These are phyloP conservation scores for Ophidiomyces ophidiicola DNA, from an alignment of 2,329 filamentous ascomycete genomes.

Conservation along the genomic window DNA sequence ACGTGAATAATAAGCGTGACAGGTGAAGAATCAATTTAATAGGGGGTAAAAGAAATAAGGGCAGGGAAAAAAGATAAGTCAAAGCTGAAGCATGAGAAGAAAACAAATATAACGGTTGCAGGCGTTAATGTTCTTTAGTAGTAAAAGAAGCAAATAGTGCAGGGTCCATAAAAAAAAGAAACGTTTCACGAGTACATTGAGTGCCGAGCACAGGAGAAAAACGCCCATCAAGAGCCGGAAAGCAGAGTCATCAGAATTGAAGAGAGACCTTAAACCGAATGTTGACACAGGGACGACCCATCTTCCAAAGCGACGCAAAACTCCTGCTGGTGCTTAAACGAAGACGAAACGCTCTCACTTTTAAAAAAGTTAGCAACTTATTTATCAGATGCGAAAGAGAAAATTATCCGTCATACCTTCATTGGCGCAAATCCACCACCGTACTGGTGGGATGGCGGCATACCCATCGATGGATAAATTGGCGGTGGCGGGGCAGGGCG, in stretches of 20 bases:
- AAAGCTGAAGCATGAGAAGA: slow-evolving; percentile 1
- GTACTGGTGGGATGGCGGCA: slow-evolving; percentile 52
- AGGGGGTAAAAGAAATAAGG: neutral
- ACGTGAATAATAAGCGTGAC: slow-evolving; percentile 4
- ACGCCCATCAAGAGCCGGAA: slow-evolving; percentile 35
- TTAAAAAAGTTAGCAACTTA: slow-evolving; percentile 15
- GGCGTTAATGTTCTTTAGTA: too few species aligned
- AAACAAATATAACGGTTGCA: slow-evolving; percentile 2
- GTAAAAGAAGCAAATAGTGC: slow-evolving; percentile 3
- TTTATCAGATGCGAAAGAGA: slow-evolving; percentile 13
- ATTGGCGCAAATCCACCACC: slow-evolving; percentile 52
- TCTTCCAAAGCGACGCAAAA: slow-evolving; percentile 32
- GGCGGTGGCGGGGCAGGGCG: slow-evolving; percentile 77
- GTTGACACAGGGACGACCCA: slow-evolving; percentile 29
- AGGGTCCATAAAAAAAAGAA: slow-evolving; percentile 12
- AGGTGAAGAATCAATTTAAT: slow-evolving; percentile 4
- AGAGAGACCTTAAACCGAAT: slow-evolving; percentile 22
- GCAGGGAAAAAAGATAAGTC: neutral
- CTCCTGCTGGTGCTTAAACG: slow-evolving; percentile 33
- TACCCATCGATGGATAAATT: slow-evolving; percentile 58
- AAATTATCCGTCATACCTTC: slow-evolving; percentile 40
- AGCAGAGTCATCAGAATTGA: slow-evolving; percentile 26
- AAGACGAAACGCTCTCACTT: slow-evolving; percentile 30
- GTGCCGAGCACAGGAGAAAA: slow-evolving; percentile 32
- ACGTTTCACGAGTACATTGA: slow-evolving; percentile 23